Evolutionary conservation across 2,329 filamentous ascomycete species (phyloP), one percentile per base, ranked within the genome.

Genomic region (Trichophyton verrucosum): DNA sequence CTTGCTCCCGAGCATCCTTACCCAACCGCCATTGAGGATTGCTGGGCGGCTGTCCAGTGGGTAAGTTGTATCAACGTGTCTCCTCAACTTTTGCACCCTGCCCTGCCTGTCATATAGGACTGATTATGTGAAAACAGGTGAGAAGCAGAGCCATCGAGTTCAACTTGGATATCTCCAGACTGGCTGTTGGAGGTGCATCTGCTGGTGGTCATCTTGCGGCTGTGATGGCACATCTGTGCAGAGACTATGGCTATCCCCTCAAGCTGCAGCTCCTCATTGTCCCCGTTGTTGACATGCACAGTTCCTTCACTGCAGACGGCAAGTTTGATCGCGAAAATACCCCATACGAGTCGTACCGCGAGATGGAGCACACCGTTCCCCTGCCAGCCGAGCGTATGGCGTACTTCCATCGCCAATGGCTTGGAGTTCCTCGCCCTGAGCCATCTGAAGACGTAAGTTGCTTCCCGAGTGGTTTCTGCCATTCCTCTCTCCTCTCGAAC

Each of bases 1-100:
- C 67, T 76, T 42, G 71, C 74, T 1, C 74, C 74, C 5, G 74
- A 77, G 63, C 60, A 73, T 63, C 69, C 64, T 20, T 75, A 71
- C 62, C 74, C 75, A 0, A 70, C 71, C 38, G 68, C 72, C 0
- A 66, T 75, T 17, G 68, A 76, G 9, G 74, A 76, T 65, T 73
- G 73, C 62, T 76, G 72, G 72, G 55, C 66, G 0, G 74, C 73
- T 7, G 71, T 76, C 47, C 71, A 74, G 38, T 76, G 73, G 74
- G 72, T 74, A 61, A 58, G 67, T 63, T 38, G 6, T 1, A 8
- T 30, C 27, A 30, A 7, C 27, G 6, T 30, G 2, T 7, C 9
- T 13, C 36, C 7, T 58, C 27, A 38, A 7, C 9, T 33, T 33
- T 33, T 33, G 30, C 9, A 33, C 30, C 33, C 8, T 30, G 27